phyloP scores from a whole-genome alignment of 768 basidiomycete species.

The Roridomyces roridus region DNA sequence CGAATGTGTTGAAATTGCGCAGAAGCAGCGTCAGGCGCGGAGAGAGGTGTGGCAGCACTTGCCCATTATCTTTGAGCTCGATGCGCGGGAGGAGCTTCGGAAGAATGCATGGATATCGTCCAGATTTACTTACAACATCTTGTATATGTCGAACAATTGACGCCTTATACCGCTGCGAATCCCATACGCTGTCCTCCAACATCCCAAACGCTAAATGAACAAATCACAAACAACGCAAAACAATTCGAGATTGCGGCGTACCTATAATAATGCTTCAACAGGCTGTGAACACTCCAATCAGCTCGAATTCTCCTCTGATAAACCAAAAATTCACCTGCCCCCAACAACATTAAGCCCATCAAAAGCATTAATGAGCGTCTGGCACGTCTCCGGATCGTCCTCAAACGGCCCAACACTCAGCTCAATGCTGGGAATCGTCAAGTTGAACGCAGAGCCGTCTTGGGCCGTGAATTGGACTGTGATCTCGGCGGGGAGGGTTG shows the following conservation, averaged over 20 bases:
- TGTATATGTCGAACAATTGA: too few species aligned
- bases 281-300: too few species aligned
- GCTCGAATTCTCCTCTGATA: too few species aligned
- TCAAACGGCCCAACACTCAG: too few species aligned
- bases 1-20: slow-evolving; percentile 25
- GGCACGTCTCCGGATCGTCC: slow-evolving; percentile 52
- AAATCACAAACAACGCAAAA: neutral
- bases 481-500: slow-evolving; percentile 55
- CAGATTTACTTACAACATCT: too few species aligned
- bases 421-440: slow-evolving; percentile 64
- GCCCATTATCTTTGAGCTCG: slow-evolving; percentile 28
- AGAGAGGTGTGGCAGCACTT: slow-evolving; percentile 29
- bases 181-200: slow-evolving; percentile 53
- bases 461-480: slow-evolving; percentile 57
- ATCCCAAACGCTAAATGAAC: slow-evolving; percentile 53
- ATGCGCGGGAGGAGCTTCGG: slow-evolving; percentile 23
- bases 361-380: slow-evolving; percentile 65
- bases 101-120: too few species aligned
- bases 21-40: slow-evolving; percentile 27
- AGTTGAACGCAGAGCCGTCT: slow-evolving; percentile 53
- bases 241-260: neutral
- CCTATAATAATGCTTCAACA: slow-evolving; percentile 62
- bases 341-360: slow-evolving; percentile 58
- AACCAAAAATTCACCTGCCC: slow-evolving; percentile 34
- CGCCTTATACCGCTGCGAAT: too few species aligned